Conservation (phyloP, 2,329 filamentous ascomycete genomes). For the Phialophora chinensis region DNA sequence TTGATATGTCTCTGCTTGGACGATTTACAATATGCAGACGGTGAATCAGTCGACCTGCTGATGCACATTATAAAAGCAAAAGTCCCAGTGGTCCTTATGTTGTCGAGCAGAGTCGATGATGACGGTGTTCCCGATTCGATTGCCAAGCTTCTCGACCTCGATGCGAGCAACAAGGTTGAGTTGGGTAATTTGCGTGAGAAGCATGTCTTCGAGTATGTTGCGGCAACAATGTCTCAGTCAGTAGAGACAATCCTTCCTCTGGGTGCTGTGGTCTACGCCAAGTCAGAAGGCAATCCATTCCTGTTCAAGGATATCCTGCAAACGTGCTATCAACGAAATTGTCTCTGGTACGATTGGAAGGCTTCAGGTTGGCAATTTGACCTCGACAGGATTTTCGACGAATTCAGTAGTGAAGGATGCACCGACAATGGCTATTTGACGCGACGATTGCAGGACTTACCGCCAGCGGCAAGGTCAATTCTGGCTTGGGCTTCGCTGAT, state of each 20-base stretch:
- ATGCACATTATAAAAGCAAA: constrained; percentile 77
- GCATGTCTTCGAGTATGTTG: constrained; percentile 82
- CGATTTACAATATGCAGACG: constrained; percentile 88
- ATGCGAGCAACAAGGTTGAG: constrained; percentile 69
- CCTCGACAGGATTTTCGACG: constrained; percentile 81
- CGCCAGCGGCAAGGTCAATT: constrained; percentile 74
- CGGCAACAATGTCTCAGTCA: constrained; percentile 76
- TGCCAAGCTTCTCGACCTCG: constrained; percentile 57
- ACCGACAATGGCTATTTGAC: constrained; percentile 84
- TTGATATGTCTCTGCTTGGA: constrained; percentile 89
- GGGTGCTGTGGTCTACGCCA: constrained; percentile 84
- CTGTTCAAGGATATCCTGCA: constrained; percentile 91
- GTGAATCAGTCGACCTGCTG: constrained; percentile 83
- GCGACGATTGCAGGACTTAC: constrained; percentile 76
- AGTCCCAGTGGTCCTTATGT: constrained; percentile 79
- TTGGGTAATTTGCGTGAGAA: constrained; percentile 76
- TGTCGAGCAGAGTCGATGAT: constrained; percentile 76
- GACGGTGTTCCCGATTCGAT: constrained; percentile 54
- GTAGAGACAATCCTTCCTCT: constrained; percentile 76
- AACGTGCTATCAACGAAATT: constrained; percentile 82
- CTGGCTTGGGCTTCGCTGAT: constrained; percentile 85
- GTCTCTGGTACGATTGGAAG: constrained; percentile 89
- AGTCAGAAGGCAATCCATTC: constrained; percentile 86
- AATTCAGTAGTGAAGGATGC: constrained; percentile 82
- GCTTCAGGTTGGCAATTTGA: constrained; percentile 83